These are phyloP conservation scores for Colletotrichum trifolii DNA, from an alignment of 2,329 filamentous ascomycete species.

Conservation along the genomic window DNA sequence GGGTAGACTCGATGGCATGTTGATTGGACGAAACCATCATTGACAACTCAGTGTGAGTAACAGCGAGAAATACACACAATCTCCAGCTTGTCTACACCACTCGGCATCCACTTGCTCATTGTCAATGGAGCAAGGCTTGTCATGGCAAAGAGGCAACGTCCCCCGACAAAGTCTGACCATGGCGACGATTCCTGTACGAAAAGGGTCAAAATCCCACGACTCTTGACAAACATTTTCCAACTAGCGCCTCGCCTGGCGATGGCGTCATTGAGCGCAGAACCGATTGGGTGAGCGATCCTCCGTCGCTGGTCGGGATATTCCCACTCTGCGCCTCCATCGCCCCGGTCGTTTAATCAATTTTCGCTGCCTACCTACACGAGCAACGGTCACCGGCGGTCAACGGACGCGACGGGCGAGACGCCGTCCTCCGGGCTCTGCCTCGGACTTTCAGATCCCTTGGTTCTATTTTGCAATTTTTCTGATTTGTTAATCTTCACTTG, in stretches of 20 bases:
- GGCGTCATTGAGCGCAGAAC: slow-evolving; percentile 16
- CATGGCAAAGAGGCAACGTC: neutral
- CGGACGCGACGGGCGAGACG: slow-evolving; percentile 4
- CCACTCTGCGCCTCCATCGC: neutral
- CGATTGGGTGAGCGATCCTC: slow-evolving; percentile 16
- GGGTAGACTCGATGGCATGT: neutral
- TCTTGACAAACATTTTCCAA: slow-evolving; percentile 12
- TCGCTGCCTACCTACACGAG: neutral
- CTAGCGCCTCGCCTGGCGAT: neutral
- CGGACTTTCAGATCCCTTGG: no score
- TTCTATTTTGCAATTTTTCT: no score
- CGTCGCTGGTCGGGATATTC: slow-evolving; percentile 3
- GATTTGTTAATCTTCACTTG: no score
- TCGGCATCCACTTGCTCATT: no score
- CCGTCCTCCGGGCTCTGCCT: slow-evolving; percentile 1
- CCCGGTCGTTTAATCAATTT: neutral
- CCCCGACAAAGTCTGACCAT: neutral
- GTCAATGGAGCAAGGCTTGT: neutral
- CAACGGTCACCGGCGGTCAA: slow-evolving; percentile 13
- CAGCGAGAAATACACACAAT: no score
- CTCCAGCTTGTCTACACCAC: no score
- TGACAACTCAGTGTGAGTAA: slow-evolving; percentile 3
- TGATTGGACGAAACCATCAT: neutral
- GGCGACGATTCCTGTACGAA: neutral
- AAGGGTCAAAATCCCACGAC: neutral